Conservation (phyloP, 345 rosid genomes). For the Nasturtium officinale region DNA sequence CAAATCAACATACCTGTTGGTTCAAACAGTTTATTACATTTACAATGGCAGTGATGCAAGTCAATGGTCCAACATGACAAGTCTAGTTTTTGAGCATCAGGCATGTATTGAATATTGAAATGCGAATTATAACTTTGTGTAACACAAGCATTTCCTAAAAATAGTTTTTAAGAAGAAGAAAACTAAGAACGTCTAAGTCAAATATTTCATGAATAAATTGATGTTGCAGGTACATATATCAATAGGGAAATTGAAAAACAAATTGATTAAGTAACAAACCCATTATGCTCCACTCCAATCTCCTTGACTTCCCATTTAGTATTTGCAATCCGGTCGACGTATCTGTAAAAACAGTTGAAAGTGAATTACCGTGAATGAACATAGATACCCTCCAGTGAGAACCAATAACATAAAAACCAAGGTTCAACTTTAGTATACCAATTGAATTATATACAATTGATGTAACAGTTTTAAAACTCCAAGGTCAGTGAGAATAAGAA, state of each 20-base stretch:
- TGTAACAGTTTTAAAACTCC: not conserved
- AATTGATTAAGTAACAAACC: conserved; percentile 59
- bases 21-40: conserved; percentile 7
- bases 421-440: conserved; percentile 2
- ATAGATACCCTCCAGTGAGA: not conserved
- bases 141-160: conserved; percentile 3
- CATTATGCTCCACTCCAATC: conserved; percentile 96
- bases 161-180: not conserved
- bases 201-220: not conserved
- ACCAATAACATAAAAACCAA: conserved; percentile 7
- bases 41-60: conserved; percentile 12
- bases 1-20: conserved; percentile 85
- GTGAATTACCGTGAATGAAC: conserved; percentile 11
- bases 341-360: conserved; percentile 55
- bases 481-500: conserved; percentile 21
- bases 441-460: not conserved
- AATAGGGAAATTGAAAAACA: not conserved
- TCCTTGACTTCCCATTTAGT: conserved; percentile 98
- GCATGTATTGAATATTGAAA: conserved; percentile 18
- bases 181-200: not conserved
- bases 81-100: conserved; percentile 16
- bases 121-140: conserved; percentile 1
- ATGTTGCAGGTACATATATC: not conserved
- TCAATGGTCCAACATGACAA: conserved; percentile 10
- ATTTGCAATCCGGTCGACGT: conserved; percentile 86